These are phyloP conservation scores for Fusarium cyanostomum DNA, from an alignment of 2,329 filamentous ascomycete genomes.

Conservation along the genomic window DNA sequence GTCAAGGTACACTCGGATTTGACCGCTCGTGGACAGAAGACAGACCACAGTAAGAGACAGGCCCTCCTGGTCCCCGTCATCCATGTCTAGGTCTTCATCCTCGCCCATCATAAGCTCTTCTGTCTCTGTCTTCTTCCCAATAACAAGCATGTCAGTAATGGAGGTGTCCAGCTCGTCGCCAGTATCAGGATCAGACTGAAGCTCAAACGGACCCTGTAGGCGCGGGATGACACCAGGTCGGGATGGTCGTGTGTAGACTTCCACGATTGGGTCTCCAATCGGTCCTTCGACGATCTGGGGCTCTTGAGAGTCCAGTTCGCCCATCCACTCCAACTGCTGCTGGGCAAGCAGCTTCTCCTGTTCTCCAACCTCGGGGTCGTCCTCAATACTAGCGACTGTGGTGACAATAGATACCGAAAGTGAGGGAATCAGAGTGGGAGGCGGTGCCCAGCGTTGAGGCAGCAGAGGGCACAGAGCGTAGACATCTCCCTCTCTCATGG, in stretches of 20 bases:
- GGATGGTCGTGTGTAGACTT: slow-evolving; percentile 66
- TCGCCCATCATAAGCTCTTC: slow-evolving; percentile 71
- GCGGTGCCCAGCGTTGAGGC: slow-evolving; percentile 84
- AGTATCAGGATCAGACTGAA: slow-evolving; percentile 64
- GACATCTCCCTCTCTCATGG: slow-evolving; percentile 93
- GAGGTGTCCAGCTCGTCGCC: slow-evolving; percentile 66
- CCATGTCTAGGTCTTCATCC: slow-evolving; percentile 68
- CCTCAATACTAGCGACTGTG: slow-evolving; percentile 71
- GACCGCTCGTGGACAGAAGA: slow-evolving; percentile 68
- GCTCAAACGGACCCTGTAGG: slow-evolving; percentile 69
- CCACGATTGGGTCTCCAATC: slow-evolving; percentile 58
- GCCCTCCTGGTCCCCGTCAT: slow-evolving; percentile 66
- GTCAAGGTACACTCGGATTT: slow-evolving; percentile 69
- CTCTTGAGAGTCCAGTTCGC: slow-evolving; percentile 71
- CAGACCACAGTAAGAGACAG: slow-evolving; percentile 69
- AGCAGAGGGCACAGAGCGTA: slow-evolving; percentile 93
- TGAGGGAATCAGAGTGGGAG: slow-evolving; percentile 79
- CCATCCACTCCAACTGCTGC: slow-evolving; percentile 75
- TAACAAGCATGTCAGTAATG: slow-evolving; percentile 69
- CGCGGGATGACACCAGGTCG: slow-evolving; percentile 67
- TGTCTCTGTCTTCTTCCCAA: slow-evolving; percentile 69
- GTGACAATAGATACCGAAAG: slow-evolving; percentile 84
- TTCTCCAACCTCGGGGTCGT: slow-evolving; percentile 63
- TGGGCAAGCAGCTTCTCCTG: slow-evolving; percentile 66
- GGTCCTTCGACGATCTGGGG: slow-evolving; percentile 63